A percentile compares a stretch with the other conserved stretches of the same genome.
These are phyloP conservation scores for Trametopsis cervina DNA, from an alignment of 768 basidiomycete genomes.

Conservation along the genomic window DNA sequence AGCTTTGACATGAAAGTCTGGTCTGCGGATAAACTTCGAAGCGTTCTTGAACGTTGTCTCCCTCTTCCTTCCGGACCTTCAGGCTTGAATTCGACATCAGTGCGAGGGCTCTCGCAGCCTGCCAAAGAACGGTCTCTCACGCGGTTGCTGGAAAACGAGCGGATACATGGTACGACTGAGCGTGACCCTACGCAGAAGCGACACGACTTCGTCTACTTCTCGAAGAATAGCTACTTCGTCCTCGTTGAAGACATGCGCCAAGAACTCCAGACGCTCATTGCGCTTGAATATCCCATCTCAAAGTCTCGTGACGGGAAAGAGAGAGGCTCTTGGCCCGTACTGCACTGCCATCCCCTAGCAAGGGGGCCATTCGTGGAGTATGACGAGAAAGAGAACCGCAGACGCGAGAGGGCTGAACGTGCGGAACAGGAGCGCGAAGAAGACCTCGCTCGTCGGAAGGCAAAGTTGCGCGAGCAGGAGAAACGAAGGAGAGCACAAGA, in stretches of 20 bases:
- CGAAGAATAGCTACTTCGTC: conserved; percentile 66
- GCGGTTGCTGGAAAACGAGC: conserved; percentile 72
- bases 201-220: conserved; percentile 85
- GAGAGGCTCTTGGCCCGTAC: conserved; percentile 72
- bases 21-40: conserved; percentile 65
- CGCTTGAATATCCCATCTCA: conserved; percentile 67
- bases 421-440: conserved; percentile 30
- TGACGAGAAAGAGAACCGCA: conserved; percentile 63
- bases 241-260: conserved; percentile 87
- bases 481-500: conserved; percentile 23
- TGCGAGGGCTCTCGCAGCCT: conserved; percentile 23
- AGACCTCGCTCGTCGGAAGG: conserved; percentile 34
- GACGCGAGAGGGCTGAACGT: conserved; percentile 48
- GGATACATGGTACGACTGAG: conserved; percentile 77
- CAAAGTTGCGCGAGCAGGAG: conserved; percentile 31
- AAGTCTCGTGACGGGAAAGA: conserved; percentile 46
- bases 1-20: conserved; percentile 82
- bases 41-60: conserved; percentile 60
- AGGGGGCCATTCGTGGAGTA: conserved; percentile 72
- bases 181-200: conserved; percentile 87
- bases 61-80: conserved; percentile 8
- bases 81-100: conserved; percentile 24
- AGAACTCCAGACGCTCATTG: conserved; percentile 78
- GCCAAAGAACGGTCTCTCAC: conserved; percentile 41
- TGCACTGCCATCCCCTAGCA: conserved; percentile 69